phyloP scores from a whole-genome alignment of 495 filamentous ascomycete species.

The Penicillium cataractarum region DNA sequence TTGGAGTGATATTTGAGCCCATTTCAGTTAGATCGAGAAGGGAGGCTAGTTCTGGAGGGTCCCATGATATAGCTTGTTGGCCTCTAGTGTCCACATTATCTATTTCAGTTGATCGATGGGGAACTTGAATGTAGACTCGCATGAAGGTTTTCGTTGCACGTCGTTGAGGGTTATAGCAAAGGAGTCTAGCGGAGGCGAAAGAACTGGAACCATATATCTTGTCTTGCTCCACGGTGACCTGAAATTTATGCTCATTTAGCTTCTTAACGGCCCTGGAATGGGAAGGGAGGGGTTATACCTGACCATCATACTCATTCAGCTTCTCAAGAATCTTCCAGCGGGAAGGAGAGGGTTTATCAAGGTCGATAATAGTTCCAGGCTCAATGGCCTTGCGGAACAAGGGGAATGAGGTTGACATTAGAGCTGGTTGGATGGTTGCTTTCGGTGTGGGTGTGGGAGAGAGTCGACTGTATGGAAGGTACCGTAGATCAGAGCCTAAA shows the following conservation, averaged over 20 bases:
- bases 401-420: not conserved
- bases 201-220: not conserved
- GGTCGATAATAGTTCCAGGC: not conserved
- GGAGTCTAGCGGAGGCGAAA: not conserved
- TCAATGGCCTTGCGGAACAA: not conserved
- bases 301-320: no score
- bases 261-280: no score
- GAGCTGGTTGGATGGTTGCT: no score
- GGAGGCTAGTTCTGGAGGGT: not conserved
- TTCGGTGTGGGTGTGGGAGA: no score
- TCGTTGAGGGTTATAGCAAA: not conserved
- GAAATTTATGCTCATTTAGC: no score
- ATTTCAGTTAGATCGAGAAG: not conserved
- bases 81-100: not conserved
- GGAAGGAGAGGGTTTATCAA: not conserved
- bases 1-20: not conserved
- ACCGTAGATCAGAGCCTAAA: no score
- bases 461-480: no score
- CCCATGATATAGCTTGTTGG: not conserved
- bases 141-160: constrained; percentile 4
- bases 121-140: constrained; percentile 9
- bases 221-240: not conserved
- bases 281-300: no score
- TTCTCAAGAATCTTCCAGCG: constrained; percentile 3
- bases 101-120: not conserved